Evolutionary conservation across 2,329 filamentous ascomycete species (phyloP).

Genomic region (Cryphonectria nitschkei): DNA sequence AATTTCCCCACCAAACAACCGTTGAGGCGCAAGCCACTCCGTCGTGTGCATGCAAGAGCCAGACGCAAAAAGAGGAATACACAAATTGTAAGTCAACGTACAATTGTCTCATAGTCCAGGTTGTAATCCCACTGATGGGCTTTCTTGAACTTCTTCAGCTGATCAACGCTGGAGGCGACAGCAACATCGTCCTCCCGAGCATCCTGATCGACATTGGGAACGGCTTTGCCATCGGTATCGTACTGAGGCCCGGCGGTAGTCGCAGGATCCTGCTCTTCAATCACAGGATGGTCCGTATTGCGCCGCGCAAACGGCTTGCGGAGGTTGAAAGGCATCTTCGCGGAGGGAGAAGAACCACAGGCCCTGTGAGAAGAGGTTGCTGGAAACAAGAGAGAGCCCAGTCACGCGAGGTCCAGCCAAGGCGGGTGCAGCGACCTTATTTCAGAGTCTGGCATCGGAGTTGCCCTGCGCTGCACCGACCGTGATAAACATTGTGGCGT

Average conservation of each 20-base stretch:
- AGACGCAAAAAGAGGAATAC: background rate
- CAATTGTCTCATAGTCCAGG: constrained; percentile 24
- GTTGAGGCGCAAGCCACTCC: background rate
- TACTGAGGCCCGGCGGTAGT: background rate
- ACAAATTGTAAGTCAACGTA: constrained; percentile 1
- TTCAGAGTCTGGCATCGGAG: background rate
- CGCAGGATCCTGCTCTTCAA: constrained; percentile 1
- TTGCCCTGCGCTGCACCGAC: background rate
- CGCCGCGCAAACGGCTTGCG: constrained; percentile 22
- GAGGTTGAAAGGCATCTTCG: constrained; percentile 22
- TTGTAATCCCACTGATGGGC: constrained; percentile 27
- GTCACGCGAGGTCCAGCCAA: background rate
- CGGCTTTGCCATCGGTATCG: constrained; percentile 20
- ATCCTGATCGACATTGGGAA: background rate
- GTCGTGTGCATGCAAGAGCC: too few species aligned
- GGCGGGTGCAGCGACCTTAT: background rate
- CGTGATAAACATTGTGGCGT: background rate
- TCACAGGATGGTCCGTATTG: constrained; percentile 23
- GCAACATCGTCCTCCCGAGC: constrained; percentile 8
- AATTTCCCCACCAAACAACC: background rate
- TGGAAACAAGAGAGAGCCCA: background rate
- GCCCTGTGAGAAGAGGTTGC: background rate
- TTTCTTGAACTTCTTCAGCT: constrained; percentile 28
- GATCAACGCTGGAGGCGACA: constrained; percentile 21
- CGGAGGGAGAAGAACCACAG: background rate